These are phyloP conservation scores for Coleophoma cylindrospora DNA, from an alignment of 2,329 filamentous ascomycete genomes.

Conservation along the genomic window DNA sequence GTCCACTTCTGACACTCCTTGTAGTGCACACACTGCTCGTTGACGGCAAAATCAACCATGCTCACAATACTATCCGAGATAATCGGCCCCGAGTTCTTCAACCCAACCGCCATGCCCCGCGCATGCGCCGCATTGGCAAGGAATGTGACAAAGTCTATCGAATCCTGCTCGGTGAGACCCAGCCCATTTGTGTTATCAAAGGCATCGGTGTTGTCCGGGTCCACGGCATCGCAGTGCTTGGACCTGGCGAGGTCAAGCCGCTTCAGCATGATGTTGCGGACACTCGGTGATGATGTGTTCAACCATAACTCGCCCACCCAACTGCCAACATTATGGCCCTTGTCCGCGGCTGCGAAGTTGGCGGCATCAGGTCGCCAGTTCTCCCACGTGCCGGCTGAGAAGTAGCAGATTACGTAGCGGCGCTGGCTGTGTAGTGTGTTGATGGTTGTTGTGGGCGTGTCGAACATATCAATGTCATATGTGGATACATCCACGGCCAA, in stretches of 20 bases:
- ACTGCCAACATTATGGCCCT: constrained; percentile 51
- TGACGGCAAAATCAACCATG: constrained; percentile 59
- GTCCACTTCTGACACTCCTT: constrained; percentile 52
- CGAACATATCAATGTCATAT: constrained; percentile 50
- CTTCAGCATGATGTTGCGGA: constrained; percentile 57
- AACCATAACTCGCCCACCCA: constrained; percentile 66
- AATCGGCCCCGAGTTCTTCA: constrained; percentile 64
- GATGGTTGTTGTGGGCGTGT: constrained; percentile 43
- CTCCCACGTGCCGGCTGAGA: constrained; percentile 66
- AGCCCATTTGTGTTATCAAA: constrained; percentile 57
- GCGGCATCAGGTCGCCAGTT: constrained; percentile 50
- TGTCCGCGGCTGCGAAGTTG: constrained; percentile 48
- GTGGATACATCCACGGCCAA: constrained; percentile 18
- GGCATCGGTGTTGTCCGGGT: constrained; percentile 65
- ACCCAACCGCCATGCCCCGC: constrained; percentile 53
- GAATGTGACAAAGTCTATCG: constrained; percentile 53
- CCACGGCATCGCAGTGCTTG: constrained; percentile 63
- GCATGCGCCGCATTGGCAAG: constrained; percentile 48
- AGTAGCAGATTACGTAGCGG: constrained; percentile 67
- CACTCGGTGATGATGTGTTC: constrained; percentile 45
- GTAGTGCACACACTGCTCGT: constrained; percentile 63
- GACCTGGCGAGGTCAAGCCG: constrained; percentile 51
- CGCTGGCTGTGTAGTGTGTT: constrained; percentile 39
- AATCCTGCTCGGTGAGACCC: constrained; percentile 47
- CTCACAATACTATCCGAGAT: constrained; percentile 38